phyloP scores from a whole-genome alignment of 139 green algal genomes.

The Closterium sp. region DNA sequence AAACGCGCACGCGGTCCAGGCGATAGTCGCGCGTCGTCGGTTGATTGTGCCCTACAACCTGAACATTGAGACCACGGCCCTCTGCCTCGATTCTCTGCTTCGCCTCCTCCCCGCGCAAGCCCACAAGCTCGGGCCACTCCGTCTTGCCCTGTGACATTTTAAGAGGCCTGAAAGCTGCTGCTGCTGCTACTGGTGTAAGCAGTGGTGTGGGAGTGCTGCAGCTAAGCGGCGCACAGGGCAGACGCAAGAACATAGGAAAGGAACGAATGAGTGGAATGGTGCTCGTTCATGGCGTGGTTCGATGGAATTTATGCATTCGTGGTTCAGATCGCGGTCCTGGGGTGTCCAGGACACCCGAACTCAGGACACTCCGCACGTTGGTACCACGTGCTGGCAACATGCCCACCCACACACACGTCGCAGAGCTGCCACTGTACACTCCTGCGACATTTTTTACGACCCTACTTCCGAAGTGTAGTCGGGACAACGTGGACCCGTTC shows the following conservation, averaged over 20 bases:
- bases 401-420: no score
- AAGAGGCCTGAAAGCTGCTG: not conserved
- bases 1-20: conserved; percentile 5
- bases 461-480: no score
- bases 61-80: not conserved
- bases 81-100: not conserved
- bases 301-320: not conserved
- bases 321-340: no score
- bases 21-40: not conserved
- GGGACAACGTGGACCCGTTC: no score
- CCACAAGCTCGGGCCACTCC: not conserved
- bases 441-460: no score
- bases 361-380: no score
- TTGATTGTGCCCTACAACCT: not conserved
- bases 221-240: not conserved
- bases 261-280: not conserved
- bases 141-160: not conserved
- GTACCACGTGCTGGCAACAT: no score
- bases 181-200: not conserved
- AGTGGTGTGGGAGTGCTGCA: not conserved
- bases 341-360: no score
- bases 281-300: no score
- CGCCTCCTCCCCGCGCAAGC: not conserved
- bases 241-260: not conserved
- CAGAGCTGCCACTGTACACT: no score